Conservation (phyloP, 2,329 filamentous ascomycete genomes). For the Claviceps citrina region DNA sequence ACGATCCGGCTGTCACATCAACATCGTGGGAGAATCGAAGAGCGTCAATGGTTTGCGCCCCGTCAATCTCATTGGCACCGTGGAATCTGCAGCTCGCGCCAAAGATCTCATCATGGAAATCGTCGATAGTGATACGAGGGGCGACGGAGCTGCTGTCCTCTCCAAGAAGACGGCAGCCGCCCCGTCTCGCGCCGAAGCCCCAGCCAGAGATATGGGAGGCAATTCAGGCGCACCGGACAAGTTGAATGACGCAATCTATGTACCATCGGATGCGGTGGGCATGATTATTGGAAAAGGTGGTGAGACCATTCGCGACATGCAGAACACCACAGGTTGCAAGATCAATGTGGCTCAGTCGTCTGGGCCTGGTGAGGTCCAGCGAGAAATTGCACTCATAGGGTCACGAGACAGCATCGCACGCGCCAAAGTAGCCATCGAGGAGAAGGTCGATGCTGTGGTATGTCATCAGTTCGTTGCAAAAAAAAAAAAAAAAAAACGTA, state of each 20-base stretch:
- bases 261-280: constrained; percentile 80
- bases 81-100: constrained; percentile 57
- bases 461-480: constrained; percentile 16
- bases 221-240: constrained; percentile 38
- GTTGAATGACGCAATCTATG: constrained; percentile 66
- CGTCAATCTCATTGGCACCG: constrained; percentile 75
- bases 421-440: constrained; percentile 74
- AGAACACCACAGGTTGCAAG: constrained; percentile 74
- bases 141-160: constrained; percentile 24
- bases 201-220: constrained; percentile 20
- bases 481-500: background rate
- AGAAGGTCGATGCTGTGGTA: constrained; percentile 83
- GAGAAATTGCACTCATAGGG: constrained; percentile 77
- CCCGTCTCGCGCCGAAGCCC: constrained; percentile 16
- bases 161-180: constrained; percentile 14
- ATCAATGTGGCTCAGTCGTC: constrained; percentile 81
- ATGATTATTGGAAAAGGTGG: constrained; percentile 96
- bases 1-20: constrained; percentile 84
- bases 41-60: constrained; percentile 79
- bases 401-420: constrained; percentile 59
- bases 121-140: constrained; percentile 74
- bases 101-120: constrained; percentile 88
- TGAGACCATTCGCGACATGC: constrained; percentile 90
- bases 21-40: constrained; percentile 86
- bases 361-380: constrained; percentile 61